phyloP scores from a whole-genome alignment of 2,329 filamentous ascomycete species.

The Pleomassaria siparia region DNA sequence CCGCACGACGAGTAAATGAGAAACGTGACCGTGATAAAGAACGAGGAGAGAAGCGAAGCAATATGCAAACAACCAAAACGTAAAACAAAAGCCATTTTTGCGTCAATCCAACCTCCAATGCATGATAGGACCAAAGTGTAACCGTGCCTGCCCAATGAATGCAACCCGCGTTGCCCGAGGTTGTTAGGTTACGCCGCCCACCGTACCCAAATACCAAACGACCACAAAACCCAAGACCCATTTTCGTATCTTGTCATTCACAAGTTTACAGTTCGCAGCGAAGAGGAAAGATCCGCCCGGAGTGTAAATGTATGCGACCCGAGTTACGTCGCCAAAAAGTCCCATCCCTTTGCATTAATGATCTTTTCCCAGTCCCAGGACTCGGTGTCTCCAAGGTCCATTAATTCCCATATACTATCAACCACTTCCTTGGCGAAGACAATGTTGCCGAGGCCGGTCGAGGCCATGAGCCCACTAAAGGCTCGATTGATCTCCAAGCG shows the following conservation, averaged over 20 bases:
- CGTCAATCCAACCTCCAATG: constrained; percentile 8
- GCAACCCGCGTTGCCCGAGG: constrained; percentile 1
- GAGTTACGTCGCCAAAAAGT: constrained; percentile 61
- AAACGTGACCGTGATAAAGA: neutral
- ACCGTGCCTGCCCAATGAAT: constrained; percentile 7
- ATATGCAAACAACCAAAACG: neutral
- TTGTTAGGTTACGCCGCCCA: neutral
- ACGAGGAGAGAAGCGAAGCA: neutral
- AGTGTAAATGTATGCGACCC: constrained; percentile 4
- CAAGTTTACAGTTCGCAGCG: neutral
- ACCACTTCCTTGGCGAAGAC: constrained; percentile 58
- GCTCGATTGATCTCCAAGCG: constrained; percentile 57
- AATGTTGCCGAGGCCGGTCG: constrained; percentile 61
- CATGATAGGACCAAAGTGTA: too few relatives aligned
- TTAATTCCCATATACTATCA: constrained; percentile 59
- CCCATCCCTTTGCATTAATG: constrained; percentile 60
- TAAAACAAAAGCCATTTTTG: constrained; percentile 8
- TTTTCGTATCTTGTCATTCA: constrained; percentile 3
- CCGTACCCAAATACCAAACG: neutral
- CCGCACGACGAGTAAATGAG: neutral
- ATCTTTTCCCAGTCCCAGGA: constrained; percentile 67
- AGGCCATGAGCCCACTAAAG: constrained; percentile 57
- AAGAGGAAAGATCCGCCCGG: constrained; percentile 1
- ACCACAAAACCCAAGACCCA: constrained; percentile 4
- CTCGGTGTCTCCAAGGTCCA: constrained; percentile 59